phyloP scores from a whole-genome alignment of 2,329 filamentous ascomycete species.

The Colletotrichum sp. region DNA sequence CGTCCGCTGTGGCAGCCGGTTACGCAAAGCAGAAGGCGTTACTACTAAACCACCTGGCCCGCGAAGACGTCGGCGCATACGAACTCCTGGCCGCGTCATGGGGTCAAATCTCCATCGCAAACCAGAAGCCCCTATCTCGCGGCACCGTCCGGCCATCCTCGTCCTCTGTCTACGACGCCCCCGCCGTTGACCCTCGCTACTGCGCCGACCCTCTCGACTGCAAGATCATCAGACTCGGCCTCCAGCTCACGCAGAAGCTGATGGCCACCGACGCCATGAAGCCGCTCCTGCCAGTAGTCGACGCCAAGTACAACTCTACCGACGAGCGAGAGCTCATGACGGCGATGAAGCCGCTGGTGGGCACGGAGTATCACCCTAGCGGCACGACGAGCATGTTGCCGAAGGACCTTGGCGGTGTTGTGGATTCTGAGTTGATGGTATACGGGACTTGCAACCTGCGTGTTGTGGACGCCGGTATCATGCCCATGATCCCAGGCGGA shows the following conservation, averaged over 20 bases:
- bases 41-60: slow-evolving; percentile 26
- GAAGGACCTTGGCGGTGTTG: slow-evolving; percentile 48
- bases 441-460: slow-evolving; percentile 53
- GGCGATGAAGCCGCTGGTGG: slow-evolving; percentile 38
- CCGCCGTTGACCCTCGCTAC: slow-evolving; percentile 46
- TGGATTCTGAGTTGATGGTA: slow-evolving; percentile 46
- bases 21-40: slow-evolving; percentile 38
- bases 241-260: slow-evolving; percentile 30
- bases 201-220: slow-evolving; percentile 48
- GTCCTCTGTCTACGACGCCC: slow-evolving; percentile 38
- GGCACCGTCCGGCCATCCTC: slow-evolving; percentile 46
- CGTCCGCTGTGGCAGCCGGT: slow-evolving; percentile 39
- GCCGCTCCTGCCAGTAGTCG: slow-evolving; percentile 22
- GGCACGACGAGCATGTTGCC: slow-evolving; percentile 54
- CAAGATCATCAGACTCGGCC: slow-evolving; percentile 27
- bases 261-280: slow-evolving; percentile 29
- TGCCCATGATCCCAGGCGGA: slow-evolving; percentile 51
- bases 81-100: slow-evolving; percentile 36
- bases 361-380: slow-evolving; percentile 45
- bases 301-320: slow-evolving; percentile 22
- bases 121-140: slow-evolving; percentile 47
- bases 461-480: slow-evolving; percentile 54
- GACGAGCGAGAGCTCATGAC: slow-evolving; percentile 28
- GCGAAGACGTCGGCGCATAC: slow-evolving; percentile 26
- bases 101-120: slow-evolving; percentile 34